Conservation (phyloP, 78 protist species). For the Speleostelium caveatum region DNA sequence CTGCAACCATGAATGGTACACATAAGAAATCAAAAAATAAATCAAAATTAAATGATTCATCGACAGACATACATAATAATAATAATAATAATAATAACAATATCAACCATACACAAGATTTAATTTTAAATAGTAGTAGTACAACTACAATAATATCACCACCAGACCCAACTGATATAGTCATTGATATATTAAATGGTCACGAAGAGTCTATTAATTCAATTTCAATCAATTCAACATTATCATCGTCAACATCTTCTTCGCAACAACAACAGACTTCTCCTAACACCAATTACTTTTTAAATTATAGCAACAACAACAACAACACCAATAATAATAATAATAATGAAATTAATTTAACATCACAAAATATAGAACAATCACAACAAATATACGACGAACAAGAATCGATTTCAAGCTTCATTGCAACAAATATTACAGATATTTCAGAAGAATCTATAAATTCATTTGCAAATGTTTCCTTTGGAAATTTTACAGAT, state of each 20-base stretch:
- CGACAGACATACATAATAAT: not conserved
- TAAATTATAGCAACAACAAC: not conserved
- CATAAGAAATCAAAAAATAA: not conserved
- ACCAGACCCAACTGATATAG: not conserved
- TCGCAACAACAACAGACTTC: not conserved
- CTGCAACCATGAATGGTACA: not conserved
- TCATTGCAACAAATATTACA: not conserved
- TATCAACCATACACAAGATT: not conserved
- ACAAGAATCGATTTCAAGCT: not conserved
- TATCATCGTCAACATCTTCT: conserved; percentile 4
- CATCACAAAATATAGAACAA: not conserved
- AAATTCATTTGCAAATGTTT: conserved; percentile 12
- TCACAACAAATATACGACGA: too few species aligned
- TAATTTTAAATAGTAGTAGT: conserved; percentile 6
- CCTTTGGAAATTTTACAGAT: conserved; percentile 21
- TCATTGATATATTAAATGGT: not conserved
- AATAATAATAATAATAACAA: not conserved
- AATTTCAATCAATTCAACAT: conserved; percentile 21
- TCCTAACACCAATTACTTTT: too few species aligned
- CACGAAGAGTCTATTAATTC: not conserved
- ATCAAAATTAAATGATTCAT: not conserved
- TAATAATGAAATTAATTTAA: too few species aligned
- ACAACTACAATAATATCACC: not conserved
- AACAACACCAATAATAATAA: too few species aligned
- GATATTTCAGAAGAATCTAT: not conserved